Base-by-base conservation (phyloP, 352 stramenopile species). In the Thalassiosira hispida region DNA sequence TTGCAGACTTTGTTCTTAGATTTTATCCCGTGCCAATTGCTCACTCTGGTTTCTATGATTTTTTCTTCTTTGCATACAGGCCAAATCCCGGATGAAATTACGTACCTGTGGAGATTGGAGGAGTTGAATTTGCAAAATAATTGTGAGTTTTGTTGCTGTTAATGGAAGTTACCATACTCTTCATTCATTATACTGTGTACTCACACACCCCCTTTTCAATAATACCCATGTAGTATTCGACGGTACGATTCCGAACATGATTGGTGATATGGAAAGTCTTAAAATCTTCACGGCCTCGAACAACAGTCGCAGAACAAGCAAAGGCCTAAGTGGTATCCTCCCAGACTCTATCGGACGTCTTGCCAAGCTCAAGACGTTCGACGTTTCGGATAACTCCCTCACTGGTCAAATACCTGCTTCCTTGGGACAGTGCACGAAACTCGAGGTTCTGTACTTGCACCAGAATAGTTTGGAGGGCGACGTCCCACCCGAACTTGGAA, bases 401-500 rank as follows among this genome's bases (percentile, higher is more conserved):
- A 61, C 61, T 11, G 73, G 73, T 6, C n/a, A 12, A 23, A 56
- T 81, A 31, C 73, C 73, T 5, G 14, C 42, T 27, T 22, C 25
- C 57, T 44, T 77, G 6, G 73, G 73, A 40, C 25, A 51, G 6
- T 62, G 60, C 12, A 40, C 29, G 0, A 60, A 35, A 7, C 38
- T 74, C 40, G 64, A 65, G 40, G 20, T 47, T 8, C 27, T 74
- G 38, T 11, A 72, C 25, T 63, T 81, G 18, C 22, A 61, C 38
- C 42, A 62, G 12, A 81, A 76, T 61, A n/a, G 38, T 40, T 35
- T 83, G 20, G 66, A 55, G 14, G 79, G 73, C 8, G 57, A 57
- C 20, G 55, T 90, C 3, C 77, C 77, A 25, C 49, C 69, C 8
- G 66, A 83, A 64, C 47, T 86, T 52, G 73, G 53, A 42, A 68